A percentile compares a stretch with the other conserved stretches of the same genome.
These are phyloP conservation scores for Globisporangium carolinianum DNA, from an alignment of 352 stramenopile genomes.

Conservation along the genomic window DNA sequence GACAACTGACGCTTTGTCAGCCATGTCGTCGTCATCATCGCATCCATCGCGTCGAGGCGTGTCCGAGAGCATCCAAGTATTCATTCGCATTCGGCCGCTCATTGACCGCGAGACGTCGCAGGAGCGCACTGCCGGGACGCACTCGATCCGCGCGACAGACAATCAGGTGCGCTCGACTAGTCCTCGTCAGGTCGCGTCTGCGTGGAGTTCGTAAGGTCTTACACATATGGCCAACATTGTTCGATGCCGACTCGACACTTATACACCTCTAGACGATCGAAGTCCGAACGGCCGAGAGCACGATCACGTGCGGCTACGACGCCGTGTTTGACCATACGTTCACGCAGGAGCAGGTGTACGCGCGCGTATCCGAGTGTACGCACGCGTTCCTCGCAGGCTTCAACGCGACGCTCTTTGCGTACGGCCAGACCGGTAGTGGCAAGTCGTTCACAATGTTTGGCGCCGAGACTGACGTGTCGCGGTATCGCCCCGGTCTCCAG, in stretches of 20 bases:
- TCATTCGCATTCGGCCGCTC: conserved; percentile 74
- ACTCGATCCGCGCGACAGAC: conserved; percentile 41
- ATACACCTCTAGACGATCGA: conserved; percentile 51
- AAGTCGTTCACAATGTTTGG: conserved; percentile 89
- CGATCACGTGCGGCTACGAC: conserved; percentile 77
- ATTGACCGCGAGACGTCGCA: conserved; percentile 59
- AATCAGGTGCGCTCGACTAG: conserved; percentile 23
- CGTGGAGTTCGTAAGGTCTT: too few relatives aligned
- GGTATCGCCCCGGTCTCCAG: conserved; percentile 65
- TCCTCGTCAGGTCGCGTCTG: neutral
- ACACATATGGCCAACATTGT: neutral
- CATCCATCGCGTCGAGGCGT: conserved; percentile 13
- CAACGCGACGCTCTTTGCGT: conserved; percentile 83
- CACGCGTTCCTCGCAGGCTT: conserved; percentile 76
- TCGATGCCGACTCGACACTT: neutral
- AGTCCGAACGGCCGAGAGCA: conserved; percentile 57
- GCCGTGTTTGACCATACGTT: conserved; percentile 71
- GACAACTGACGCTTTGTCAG: neutral
- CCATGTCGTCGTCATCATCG: neutral
- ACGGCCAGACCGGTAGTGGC: conserved; percentile 77
- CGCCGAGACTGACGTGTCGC: conserved; percentile 57
- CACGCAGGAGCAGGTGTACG: conserved; percentile 77
- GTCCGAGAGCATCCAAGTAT: conserved; percentile 79
- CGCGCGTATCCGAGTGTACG: conserved; percentile 66
- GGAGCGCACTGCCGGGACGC: conserved; percentile 15